Conservation (phyloP, 139 green algal genomes). For the Closterium sp. region DNA sequence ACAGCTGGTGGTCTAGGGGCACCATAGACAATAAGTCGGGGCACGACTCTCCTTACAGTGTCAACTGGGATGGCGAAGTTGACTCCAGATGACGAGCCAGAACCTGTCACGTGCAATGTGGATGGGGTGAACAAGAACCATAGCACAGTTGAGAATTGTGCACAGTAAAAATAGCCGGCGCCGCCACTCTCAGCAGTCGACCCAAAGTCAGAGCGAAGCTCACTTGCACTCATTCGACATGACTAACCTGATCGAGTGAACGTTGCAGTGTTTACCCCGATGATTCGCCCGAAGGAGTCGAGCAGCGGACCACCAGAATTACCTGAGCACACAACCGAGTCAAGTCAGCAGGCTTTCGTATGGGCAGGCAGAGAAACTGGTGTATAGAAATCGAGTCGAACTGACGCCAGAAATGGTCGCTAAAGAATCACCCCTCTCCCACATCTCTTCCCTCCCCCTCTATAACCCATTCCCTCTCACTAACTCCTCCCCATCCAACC, state of each 20-base stretch:
- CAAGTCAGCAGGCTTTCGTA: not conserved
- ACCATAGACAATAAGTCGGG: slow-evolving; percentile 44
- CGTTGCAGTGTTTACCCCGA: slow-evolving; percentile 76
- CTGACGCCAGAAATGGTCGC: not conserved
- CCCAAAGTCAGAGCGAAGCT: not conserved
- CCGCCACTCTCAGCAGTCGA: too few species aligned
- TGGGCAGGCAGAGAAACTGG: too few species aligned
- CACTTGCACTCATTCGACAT: not conserved
- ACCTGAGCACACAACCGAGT: slow-evolving; percentile 39
- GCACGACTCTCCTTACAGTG: slow-evolving; percentile 30
- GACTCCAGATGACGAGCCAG: slow-evolving; percentile 48
- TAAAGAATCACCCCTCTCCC: not conserved
- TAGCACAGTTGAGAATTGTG: not conserved
- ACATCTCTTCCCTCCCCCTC: too few species aligned
- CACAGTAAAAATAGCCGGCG: too few species aligned
- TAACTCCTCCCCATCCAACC: not conserved
- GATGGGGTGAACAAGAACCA: not conserved
- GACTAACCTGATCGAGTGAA: slow-evolving; percentile 59
- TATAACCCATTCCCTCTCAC: too few species aligned
- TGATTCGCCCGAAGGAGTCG: slow-evolving; percentile 63
- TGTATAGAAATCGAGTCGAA: too few species aligned
- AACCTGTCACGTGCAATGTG: slow-evolving; percentile 9
- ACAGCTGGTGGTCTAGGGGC: not conserved
- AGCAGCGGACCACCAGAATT: slow-evolving; percentile 81
- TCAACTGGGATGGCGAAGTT: slow-evolving; percentile 54